Conservation (phyloP, 139 green algal genomes). For the Chlamydomonas schloesseri region DNA sequence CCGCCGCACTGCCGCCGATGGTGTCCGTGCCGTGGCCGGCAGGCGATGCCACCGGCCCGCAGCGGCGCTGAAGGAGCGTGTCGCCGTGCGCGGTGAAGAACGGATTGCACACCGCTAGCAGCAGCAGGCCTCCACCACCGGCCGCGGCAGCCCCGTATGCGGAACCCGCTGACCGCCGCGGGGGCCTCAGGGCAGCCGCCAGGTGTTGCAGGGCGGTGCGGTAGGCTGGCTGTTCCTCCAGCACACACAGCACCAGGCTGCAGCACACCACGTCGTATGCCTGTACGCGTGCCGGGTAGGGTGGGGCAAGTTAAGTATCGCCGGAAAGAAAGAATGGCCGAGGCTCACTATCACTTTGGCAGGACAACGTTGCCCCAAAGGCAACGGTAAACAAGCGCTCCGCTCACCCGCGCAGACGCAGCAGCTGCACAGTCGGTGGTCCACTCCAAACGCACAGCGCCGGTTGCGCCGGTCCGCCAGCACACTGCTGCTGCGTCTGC, state of each 20-base stretch:
- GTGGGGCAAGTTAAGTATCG: neutral
- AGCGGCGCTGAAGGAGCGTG: conserved; percentile 2
- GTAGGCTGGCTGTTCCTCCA: neutral
- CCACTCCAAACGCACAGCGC: neutral
- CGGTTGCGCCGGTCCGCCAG: too few species aligned
- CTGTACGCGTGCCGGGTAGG: neutral
- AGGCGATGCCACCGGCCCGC: too few species aligned
- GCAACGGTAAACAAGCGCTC: too few species aligned
- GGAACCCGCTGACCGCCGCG: too few species aligned
- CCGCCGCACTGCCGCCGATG: neutral
- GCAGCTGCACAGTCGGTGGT: neutral
- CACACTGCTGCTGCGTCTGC: neutral
- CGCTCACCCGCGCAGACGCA: neutral
- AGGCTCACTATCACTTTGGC: too few species aligned
- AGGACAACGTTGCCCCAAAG: too few species aligned
- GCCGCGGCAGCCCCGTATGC: too few species aligned
- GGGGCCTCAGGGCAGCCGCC: conserved; percentile 14
- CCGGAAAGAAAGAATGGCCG: too few species aligned
- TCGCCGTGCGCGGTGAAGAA: conserved; percentile 31
- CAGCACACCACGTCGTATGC: conserved; percentile 42
- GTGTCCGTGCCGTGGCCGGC: too few species aligned
- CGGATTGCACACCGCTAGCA: conserved; percentile 45
- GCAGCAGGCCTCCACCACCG: conserved; percentile 8
- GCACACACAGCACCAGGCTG: conserved; percentile 45
- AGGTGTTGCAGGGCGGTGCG: neutral